Evolutionary conservation across 2,329 filamentous ascomycete species (phyloP).

Genomic region (Pseudophaeomoniella oleicola): DNA sequence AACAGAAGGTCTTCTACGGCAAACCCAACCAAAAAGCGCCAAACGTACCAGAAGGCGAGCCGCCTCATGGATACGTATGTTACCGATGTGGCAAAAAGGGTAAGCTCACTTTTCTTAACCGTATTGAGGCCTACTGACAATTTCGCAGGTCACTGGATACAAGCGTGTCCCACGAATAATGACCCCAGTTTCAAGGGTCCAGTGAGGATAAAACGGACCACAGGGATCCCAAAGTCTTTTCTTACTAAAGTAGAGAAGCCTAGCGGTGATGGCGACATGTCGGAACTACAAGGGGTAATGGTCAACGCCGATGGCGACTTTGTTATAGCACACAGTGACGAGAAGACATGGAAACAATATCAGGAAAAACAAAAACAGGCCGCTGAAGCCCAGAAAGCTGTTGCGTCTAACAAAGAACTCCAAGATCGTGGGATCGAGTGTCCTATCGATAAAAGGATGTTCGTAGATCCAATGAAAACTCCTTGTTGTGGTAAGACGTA

Average conservation of each 20-base stretch:
- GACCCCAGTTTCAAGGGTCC: slow-evolving; percentile 91
- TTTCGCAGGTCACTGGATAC: slow-evolving; percentile 75
- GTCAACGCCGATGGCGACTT: slow-evolving; percentile 95
- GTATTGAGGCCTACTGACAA: slow-evolving; percentile 14
- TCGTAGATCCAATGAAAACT: slow-evolving; percentile 97
- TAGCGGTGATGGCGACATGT: slow-evolving; percentile 50
- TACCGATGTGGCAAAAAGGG: slow-evolving; percentile 91
- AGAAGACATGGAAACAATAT: slow-evolving; percentile 91
- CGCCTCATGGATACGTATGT: slow-evolving; percentile 87
- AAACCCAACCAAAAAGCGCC: slow-evolving; percentile 16
- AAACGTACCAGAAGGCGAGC: slow-evolving; percentile 84
- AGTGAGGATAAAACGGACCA: slow-evolving; percentile 87
- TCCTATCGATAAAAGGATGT: slow-evolving; percentile 92
- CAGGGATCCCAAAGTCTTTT: slow-evolving; percentile 90
- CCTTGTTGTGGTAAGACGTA: slow-evolving; percentile 97
- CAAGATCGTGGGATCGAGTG: slow-evolving; percentile 82
- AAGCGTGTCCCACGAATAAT: slow-evolving; percentile 94
- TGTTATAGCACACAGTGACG: slow-evolving; percentile 90
- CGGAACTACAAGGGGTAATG: slow-evolving; percentile 62
- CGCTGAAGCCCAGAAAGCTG: slow-evolving; percentile 68
- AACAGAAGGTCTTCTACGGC: slow-evolving; percentile 17
- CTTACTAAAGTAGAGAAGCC: slow-evolving; percentile 92
- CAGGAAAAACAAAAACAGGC: slow-evolving; percentile 83
- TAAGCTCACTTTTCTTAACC: slow-evolving; percentile 13
- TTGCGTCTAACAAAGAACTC: slow-evolving; percentile 67